Conservation (phyloP, 257 asterid genomes). For the Fraxinus excelsior region DNA sequence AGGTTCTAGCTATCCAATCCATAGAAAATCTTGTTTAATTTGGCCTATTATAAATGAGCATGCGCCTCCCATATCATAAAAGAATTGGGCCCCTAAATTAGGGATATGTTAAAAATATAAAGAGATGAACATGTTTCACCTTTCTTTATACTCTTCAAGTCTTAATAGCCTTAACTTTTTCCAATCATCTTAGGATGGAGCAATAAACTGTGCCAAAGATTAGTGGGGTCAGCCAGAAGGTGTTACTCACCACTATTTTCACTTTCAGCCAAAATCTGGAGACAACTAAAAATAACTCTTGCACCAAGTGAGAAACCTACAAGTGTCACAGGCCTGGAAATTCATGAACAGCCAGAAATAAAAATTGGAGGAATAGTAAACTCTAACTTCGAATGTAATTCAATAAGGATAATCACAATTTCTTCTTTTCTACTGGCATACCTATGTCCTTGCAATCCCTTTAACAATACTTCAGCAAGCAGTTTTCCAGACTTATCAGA, state of each 20-base stretch:
- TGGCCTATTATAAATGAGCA: neutral
- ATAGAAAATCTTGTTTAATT: too few relatives aligned
- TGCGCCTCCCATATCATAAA: neutral
- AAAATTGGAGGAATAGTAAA: conserved; percentile 17
- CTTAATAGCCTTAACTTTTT: neutral
- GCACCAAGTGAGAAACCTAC: conserved; percentile 98
- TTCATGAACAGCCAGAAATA: conserved; percentile 24
- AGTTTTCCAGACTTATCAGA: conserved; percentile 91
- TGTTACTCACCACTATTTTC: conserved; percentile 46
- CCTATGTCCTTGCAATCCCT: conserved; percentile 91
- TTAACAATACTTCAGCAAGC: conserved; percentile 84
- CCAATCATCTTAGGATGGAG: neutral
- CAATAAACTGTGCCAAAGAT: neutral
- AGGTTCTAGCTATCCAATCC: neutral
- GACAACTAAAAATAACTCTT: conserved; percentile 89
- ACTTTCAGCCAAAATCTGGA: conserved; percentile 70
- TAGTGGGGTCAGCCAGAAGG: neutral
- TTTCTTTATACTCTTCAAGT: too few relatives aligned
- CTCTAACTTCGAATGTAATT: conserved; percentile 12
- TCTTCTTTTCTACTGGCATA: conserved; percentile 16
- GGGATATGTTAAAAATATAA: too few relatives aligned
- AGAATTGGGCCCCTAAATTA: too few relatives aligned
- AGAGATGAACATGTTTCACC: neutral
- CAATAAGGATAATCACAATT: conserved; percentile 1
- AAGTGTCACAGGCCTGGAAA: conserved; percentile 95